A percentile compares a stretch with the other conserved stretches of the same genome.
These are phyloP conservation scores for Pichia membranifaciens DNA, from an alignment of 805 yeast genomes.

Conservation along the genomic window DNA sequence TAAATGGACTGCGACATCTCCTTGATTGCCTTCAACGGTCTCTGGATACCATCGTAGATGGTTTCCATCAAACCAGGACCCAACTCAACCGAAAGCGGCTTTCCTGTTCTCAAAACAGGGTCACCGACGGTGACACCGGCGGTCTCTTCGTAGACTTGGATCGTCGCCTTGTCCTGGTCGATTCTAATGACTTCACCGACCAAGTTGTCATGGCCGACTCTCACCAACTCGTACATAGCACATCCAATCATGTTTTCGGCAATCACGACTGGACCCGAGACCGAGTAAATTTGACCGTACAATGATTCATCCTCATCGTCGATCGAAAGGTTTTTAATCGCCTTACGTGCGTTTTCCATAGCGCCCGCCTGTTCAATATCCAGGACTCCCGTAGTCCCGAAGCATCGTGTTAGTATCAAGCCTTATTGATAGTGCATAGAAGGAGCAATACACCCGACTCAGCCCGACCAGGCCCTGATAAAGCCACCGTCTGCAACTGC, in stretches of 20 bases:
- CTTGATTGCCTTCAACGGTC: conserved; percentile 92
- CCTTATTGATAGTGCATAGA: too few relatives aligned
- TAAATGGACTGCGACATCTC: conserved; percentile 86
- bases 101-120: conserved; percentile 96
- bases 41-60: conserved; percentile 98
- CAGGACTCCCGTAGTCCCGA: too few relatives aligned
- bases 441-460: too few relatives aligned
- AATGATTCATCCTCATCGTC: conserved; percentile 73
- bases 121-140: conserved; percentile 99
- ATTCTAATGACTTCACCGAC: conserved; percentile 99
- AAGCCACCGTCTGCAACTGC: too few relatives aligned
- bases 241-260: conserved; percentile 99
- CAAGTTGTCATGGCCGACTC: conserved; percentile 92
- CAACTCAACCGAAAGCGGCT: conserved; percentile 96
- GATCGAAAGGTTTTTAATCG: conserved; percentile 76
- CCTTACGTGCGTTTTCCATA: conserved; percentile 93
- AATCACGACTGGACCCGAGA: conserved; percentile 95
- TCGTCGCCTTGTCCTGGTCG: conserved; percentile 93
- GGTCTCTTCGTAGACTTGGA: conserved; percentile 98
- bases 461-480: too few relatives aligned
- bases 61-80: conserved; percentile 99
- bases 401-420: conserved; percentile 13
- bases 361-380: conserved; percentile 89
- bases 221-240: conserved; percentile 99
- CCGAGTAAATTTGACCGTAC: conserved; percentile 87